These are phyloP conservation scores for Elsinoe batatas DNA, from an alignment of 2,329 filamentous ascomycete species.

Conservation along the genomic window DNA sequence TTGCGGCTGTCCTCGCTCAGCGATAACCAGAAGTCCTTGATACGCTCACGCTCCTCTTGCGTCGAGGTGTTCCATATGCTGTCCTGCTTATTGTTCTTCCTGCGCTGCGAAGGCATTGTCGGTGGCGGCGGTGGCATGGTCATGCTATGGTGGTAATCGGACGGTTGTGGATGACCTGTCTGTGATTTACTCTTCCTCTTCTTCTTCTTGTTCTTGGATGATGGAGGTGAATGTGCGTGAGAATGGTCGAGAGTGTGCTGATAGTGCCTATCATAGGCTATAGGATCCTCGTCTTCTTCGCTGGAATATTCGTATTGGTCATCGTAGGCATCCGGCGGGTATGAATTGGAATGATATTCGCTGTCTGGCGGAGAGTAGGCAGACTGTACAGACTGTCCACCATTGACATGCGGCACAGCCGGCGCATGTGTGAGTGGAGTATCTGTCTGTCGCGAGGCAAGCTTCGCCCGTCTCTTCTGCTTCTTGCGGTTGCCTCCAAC, in stretches of 20 bases:
- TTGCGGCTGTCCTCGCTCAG: constrained; percentile 90
- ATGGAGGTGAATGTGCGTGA: constrained; percentile 15
- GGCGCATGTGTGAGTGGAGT: background rate
- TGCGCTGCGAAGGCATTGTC: constrained; percentile 31
- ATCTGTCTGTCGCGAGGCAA: constrained; percentile 57
- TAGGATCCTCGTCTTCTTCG: constrained; percentile 20
- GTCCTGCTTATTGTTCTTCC: constrained; percentile 44
- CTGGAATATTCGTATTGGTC: constrained; percentile 32
- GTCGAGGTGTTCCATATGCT: constrained; percentile 98
- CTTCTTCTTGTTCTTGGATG: constrained; percentile 16
- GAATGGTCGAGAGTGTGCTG: constrained; percentile 20
- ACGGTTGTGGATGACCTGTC: background rate
- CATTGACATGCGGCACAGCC: background rate
- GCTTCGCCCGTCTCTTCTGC: constrained; percentile 82
- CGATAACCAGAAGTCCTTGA: constrained; percentile 96
- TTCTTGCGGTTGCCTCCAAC: constrained; percentile 78
- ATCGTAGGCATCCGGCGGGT: constrained; percentile 36
- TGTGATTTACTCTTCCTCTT: constrained; percentile 15
- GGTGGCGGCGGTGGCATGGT: constrained; percentile 32
- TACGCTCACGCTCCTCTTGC: constrained; percentile 87
- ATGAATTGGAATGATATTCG: constrained; percentile 17
- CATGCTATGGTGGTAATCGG: background rate
- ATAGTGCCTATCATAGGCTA: constrained; percentile 9
- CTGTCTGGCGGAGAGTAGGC: background rate
- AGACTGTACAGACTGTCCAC: background rate